phyloP scores from a whole-genome alignment of 2,329 filamentous ascomycete species.

The Fusarium mundagurra region DNA sequence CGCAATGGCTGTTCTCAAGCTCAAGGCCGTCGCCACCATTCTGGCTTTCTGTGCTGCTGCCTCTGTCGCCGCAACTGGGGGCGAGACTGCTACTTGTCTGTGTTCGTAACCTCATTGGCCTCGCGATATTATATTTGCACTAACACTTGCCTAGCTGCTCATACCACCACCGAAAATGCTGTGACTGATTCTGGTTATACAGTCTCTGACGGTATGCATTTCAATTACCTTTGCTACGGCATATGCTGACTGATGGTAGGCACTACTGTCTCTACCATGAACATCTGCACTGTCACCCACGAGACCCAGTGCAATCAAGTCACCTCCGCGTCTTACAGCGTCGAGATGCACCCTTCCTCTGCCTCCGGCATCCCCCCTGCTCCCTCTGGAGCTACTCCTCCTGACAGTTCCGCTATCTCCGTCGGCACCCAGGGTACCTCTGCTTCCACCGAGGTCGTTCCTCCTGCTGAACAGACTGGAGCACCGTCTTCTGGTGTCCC shows the following conservation, averaged over 20 bases:
- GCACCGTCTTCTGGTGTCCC: background rate
- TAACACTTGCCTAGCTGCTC: slow-evolving; percentile 40
- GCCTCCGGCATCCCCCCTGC: slow-evolving; percentile 6
- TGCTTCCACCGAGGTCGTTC: background rate
- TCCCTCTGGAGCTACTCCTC: slow-evolving; percentile 21
- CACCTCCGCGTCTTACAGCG: slow-evolving; percentile 39
- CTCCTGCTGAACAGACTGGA: slow-evolving; percentile 1
- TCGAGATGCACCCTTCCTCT: slow-evolving; percentile 11
- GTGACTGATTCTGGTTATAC: slow-evolving; percentile 47
- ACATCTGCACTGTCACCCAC: slow-evolving; percentile 50
- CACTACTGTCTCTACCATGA: slow-evolving; percentile 48
- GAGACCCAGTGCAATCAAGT: slow-evolving; percentile 48
- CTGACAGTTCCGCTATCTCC: slow-evolving; percentile 29
- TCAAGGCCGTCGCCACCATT: slow-evolving; percentile 37
- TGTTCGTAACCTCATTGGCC: background rate
- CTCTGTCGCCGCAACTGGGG: slow-evolving; percentile 29
- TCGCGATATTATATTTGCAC: background rate
- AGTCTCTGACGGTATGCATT: slow-evolving; percentile 46
- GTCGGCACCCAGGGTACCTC: slow-evolving; percentile 24
- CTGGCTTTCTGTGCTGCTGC: slow-evolving; percentile 38
- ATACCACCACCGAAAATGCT: slow-evolving; percentile 42
- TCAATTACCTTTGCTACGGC: background rate
- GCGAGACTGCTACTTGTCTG: slow-evolving; percentile 36
- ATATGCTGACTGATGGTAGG: slow-evolving; percentile 35
- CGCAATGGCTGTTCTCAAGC: slow-evolving; percentile 45